Percentiles rank a stretch among this genome's conserved stretches.
Conservation (phyloP, 768 basidiomycete species). For the Gymnopilus dilepis region DNA sequence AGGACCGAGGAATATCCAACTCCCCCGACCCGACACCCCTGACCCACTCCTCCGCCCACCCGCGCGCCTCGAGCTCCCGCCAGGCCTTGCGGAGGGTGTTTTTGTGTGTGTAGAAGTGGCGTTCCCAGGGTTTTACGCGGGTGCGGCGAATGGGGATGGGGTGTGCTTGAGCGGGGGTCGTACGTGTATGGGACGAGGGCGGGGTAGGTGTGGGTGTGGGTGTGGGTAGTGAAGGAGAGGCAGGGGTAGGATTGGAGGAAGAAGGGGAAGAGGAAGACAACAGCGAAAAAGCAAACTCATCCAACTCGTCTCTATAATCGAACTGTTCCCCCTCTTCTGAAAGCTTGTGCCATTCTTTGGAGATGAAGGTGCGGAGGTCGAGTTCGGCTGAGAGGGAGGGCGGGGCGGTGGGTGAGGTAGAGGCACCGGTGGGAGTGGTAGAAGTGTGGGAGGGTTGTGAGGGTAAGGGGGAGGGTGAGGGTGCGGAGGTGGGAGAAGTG, state of each 20-base stretch:
- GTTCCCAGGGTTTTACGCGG: slow-evolving; percentile 9
- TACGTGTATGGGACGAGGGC: no score
- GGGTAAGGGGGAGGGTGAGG: no score
- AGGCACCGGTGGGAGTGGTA: neutral
- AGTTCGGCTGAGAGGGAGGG: neutral
- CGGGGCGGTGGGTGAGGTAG: neutral
- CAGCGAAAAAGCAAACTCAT: slow-evolving; percentile 45
- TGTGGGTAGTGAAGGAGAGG: no score
- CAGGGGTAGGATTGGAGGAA: no score
- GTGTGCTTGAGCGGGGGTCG: no score
- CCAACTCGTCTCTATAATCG: slow-evolving; percentile 67
- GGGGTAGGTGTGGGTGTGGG: no score
- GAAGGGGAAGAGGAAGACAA: slow-evolving; percentile 15
- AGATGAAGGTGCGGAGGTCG: slow-evolving; percentile 40
- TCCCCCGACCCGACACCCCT: slow-evolving; percentile 6
- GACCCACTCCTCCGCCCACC: slow-evolving; percentile 14
- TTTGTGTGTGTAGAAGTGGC: neutral
- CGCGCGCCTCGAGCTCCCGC: slow-evolving; percentile 9
- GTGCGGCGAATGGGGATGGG: slow-evolving; percentile 16
- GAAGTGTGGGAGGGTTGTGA: neutral
- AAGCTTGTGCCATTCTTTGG: slow-evolving; percentile 63
- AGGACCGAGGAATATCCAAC: neutral
- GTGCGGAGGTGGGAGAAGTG: neutral
- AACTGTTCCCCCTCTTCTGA: slow-evolving; percentile 57
- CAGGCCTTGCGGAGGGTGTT: slow-evolving; percentile 7